Base-by-base conservation (phyloP, 116 monocot genomes). In the Iris pallida region DNA sequence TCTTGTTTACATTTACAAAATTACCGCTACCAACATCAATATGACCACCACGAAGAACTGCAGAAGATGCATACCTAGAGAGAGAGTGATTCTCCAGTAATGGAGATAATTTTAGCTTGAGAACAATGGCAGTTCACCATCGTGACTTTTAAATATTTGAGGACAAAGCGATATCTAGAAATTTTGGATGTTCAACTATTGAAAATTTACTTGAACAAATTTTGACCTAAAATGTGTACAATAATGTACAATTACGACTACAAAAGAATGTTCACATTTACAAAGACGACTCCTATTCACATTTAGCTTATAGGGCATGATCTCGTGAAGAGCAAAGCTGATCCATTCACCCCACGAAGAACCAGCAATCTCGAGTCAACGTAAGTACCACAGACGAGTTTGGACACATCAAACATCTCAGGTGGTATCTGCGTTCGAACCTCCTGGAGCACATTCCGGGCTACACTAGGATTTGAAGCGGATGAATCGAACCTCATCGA, bases 341-440 rank as follows among this genome's bases (percentile, higher is more conserved):
- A 91, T 1, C 96, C 92, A 62, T 85, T 81, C 11, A 86, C 87
- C 14, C 87, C 89, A 10, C 89, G 86, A 18, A 96, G 81, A 70
- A 96, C 76, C 81, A 96, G 59, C 68, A 96, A 44, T 66, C 96
- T 78, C 6, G 96, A 70, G 61, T 96, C 96, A 12, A 96, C 11
- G 19, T 96, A 96, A 12, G 86, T 89, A 42, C 96, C 96, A 65
- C 96, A 96, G 14, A 91, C 79, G 62, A 96, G 58, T 49, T 81
- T 89, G 16, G 86, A 77, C 42, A 91, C 68, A 66, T 96, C 96
- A 64, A 96, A 96, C 82, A 92, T 85, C 44, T 92, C 96, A 3
- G 86, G 87, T 4, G 96, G 96, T 57, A 92, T 89, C 72, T 96
- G 96, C 14, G 54, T 86, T 49, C 92, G 70, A 5, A 89, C 80